Conservation (phyloP, 2,329 filamentous ascomycete genomes). For the Incumbomyces delicatus region DNA sequence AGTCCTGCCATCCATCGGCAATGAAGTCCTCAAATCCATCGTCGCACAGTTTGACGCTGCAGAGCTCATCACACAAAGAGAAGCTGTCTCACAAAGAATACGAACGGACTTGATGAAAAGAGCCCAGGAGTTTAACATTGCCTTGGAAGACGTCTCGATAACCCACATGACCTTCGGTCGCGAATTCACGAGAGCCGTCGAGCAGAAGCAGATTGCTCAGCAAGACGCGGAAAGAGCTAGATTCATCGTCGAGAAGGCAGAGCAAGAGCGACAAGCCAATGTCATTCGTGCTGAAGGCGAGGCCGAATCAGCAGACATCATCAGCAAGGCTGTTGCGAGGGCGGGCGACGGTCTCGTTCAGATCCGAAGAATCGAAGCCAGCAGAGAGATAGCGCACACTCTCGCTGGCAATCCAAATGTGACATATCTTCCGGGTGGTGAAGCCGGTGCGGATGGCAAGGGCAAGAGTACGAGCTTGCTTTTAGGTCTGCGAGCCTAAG, state of each 20-base stretch:
- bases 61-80: slow-evolving; percentile 96
- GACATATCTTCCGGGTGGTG: slow-evolving; percentile 76
- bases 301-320: slow-evolving; percentile 91
- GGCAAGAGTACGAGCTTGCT: slow-evolving; percentile 58
- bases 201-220: slow-evolving; percentile 99
- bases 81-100: slow-evolving; percentile 92
- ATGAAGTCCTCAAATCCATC: slow-evolving; percentile 97
- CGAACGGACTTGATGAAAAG: slow-evolving; percentile 83
- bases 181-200: slow-evolving; percentile 96
- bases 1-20: slow-evolving; percentile 95
- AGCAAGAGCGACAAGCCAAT: slow-evolving; percentile 97
- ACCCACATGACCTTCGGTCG: slow-evolving; percentile 99
- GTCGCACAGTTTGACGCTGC: slow-evolving; percentile 98
- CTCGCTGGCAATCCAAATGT: slow-evolving; percentile 88
- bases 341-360: slow-evolving; percentile 85
- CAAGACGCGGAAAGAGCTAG: slow-evolving; percentile 95
- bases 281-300: slow-evolving; percentile 97
- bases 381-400: slow-evolving; percentile 87
- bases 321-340: slow-evolving; percentile 87
- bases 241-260: slow-evolving; percentile 97
- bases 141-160: slow-evolving; percentile 96
- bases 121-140: slow-evolving; percentile 96
- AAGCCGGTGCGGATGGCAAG: slow-evolving; percentile 44
- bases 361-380: slow-evolving; percentile 95
- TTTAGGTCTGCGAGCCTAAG: slow-evolving; percentile 42